Evolutionary conservation across 2,329 filamentous ascomycete species (phyloP).

Genomic region (Cladosporium sphaerospermum): DNA sequence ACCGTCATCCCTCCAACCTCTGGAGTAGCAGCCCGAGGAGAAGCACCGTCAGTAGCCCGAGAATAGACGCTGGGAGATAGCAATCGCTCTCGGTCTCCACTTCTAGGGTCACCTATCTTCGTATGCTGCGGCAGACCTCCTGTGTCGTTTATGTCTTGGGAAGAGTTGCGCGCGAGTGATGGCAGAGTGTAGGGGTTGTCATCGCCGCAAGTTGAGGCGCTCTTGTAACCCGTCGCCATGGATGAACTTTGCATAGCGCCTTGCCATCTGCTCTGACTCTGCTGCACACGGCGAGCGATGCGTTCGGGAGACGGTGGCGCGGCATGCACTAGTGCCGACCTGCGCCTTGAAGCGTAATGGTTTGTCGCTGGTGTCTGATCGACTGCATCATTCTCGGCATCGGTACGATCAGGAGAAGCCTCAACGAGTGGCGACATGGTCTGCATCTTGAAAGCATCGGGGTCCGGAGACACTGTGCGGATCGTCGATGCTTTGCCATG

Average conservation of each 20-base stretch:
- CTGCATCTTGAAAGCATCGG: slow-evolving; percentile 11
- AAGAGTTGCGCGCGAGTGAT: slow-evolving; percentile 16
- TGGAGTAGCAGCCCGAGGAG: slow-evolving; percentile 28
- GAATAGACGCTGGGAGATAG: slow-evolving; percentile 46
- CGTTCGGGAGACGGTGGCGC: slow-evolving; percentile 33
- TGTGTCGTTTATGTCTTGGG: slow-evolving; percentile 12
- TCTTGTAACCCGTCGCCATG: background rate
- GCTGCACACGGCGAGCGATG: slow-evolving; percentile 34
- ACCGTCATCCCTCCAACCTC: slow-evolving; percentile 33
- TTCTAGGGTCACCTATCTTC: slow-evolving; percentile 8
- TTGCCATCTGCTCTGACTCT: slow-evolving; percentile 38
- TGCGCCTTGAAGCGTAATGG: background rate
- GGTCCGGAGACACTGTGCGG: slow-evolving; percentile 23
- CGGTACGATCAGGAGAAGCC: slow-evolving; percentile 9
- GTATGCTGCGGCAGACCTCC: slow-evolving; percentile 20
- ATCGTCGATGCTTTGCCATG: slow-evolving; percentile 19
- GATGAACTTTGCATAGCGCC: slow-evolving; percentile 29
- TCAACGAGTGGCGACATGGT: slow-evolving; percentile 24
- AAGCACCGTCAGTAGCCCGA: slow-evolving; percentile 34
- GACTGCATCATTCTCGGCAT: background rate
- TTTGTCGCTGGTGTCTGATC: background rate
- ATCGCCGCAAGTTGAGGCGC: slow-evolving; percentile 8
- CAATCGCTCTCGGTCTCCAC: slow-evolving; percentile 11
- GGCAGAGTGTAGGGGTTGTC: slow-evolving; percentile 30
- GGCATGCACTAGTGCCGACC: slow-evolving; percentile 14